Percentiles rank a stretch among this genome's conserved stretches.
phyloP scores from a whole-genome alignment of 805 yeast genomes.

The Metschnikowia lachancei region DNA sequence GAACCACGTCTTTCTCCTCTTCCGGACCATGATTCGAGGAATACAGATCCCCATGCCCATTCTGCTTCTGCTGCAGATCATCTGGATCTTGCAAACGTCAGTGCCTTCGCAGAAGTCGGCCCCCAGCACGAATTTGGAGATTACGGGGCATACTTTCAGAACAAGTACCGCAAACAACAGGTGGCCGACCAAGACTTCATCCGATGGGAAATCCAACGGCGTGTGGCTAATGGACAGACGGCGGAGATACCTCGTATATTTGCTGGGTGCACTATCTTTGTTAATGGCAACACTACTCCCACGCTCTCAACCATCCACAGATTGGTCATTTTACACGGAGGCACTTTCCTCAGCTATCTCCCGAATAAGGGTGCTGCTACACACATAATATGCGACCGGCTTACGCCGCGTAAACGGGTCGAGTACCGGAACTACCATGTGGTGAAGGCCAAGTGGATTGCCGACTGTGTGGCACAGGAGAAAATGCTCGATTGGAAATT shows the following conservation, averaged over 20 bases:
- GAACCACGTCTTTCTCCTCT: no score
- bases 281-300: constrained; percentile 89
- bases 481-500: constrained; percentile 66
- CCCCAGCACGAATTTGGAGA: constrained; percentile 58
- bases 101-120: constrained; percentile 26
- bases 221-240: constrained; percentile 16
- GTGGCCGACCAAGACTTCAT: constrained; percentile 49
- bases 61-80: constrained; percentile 7
- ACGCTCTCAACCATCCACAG: constrained; percentile 70
- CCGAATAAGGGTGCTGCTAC: constrained; percentile 72
- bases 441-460: constrained; percentile 80
- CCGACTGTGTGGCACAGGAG: constrained; percentile 53
- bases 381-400: constrained; percentile 75
- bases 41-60: no score
- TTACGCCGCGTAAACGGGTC: constrained; percentile 72
- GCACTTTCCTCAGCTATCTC: constrained; percentile 66
- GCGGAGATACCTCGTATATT: constrained; percentile 44
- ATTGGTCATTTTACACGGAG: constrained; percentile 75
- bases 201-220: constrained; percentile 46
- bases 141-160: constrained; percentile 59
- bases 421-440: constrained; percentile 70
- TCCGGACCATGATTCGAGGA: no score
- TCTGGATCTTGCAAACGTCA: constrained; percentile 17
- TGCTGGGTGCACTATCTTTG: constrained; percentile 61
- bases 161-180: constrained; percentile 64